phyloP scores from a whole-genome alignment of 208 protist species.

The Naegleria fowleri region DNA sequence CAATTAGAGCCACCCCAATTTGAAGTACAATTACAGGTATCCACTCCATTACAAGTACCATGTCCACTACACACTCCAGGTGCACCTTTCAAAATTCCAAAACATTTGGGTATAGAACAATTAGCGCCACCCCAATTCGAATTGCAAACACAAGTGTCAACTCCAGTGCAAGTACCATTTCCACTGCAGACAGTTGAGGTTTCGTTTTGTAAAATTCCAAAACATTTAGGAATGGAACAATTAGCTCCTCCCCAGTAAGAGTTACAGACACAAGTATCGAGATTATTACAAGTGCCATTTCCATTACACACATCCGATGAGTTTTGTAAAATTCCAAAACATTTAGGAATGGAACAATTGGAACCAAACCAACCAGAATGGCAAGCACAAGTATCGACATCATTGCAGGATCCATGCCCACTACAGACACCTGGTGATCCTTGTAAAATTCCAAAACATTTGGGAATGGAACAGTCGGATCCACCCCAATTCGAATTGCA shows the following conservation, averaged over 20 bases:
- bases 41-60: not conserved
- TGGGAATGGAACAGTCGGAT: not conserved
- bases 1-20: not conserved
- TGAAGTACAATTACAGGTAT: not conserved
- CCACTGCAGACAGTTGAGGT: not conserved
- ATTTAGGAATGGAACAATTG: not conserved
- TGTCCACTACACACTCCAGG: not conserved
- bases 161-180: not conserved
- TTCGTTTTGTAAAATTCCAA: not conserved
- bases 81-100: too few relatives aligned
- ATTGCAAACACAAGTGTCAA: not conserved
- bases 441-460: conserved; percentile 5
- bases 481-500: not conserved
- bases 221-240: not conserved
- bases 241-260: not conserved
- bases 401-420: not conserved
- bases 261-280: not conserved
- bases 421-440: not conserved
- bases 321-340: not conserved
- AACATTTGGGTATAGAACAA: not conserved
- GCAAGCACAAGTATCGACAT: not conserved
- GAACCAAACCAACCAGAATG: not conserved
- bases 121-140: not conserved
- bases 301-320: not conserved
- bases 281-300: not conserved